phyloP scores from a whole-genome alignment of 345 rosid genomes.

The Carallia brachiata region DNA sequence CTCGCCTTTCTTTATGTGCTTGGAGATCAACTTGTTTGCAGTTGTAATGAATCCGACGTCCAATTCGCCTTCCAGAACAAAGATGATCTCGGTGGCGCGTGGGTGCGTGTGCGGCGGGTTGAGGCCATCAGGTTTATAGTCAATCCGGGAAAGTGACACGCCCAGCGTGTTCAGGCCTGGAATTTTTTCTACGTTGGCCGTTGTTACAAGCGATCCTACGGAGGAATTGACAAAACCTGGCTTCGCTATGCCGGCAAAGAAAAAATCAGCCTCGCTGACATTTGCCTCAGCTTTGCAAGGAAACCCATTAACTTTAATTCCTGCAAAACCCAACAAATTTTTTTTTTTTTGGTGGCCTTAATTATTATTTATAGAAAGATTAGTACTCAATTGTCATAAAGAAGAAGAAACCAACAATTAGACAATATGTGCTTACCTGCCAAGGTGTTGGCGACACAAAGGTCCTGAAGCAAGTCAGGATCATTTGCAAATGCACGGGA shows the following conservation, averaged over 20 bases:
- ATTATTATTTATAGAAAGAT: not conserved
- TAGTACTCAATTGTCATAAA: not conserved
- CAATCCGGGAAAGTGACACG: constrained; percentile 21
- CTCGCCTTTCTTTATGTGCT: constrained; percentile 18
- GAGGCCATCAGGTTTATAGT: constrained; percentile 20
- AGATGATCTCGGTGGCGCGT: constrained; percentile 29
- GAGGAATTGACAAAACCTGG: constrained; percentile 21
- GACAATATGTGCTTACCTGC: constrained; percentile 9
- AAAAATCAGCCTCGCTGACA: constrained; percentile 23
- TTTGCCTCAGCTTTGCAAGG: constrained; percentile 26
- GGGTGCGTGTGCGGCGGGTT: constrained; percentile 36
- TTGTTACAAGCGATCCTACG: constrained; percentile 27
- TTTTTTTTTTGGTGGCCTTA: not conserved
- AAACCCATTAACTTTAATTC: constrained; percentile 26
- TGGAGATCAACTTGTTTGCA: constrained; percentile 19
- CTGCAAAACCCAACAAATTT: constrained; percentile 8
- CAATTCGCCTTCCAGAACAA: constrained; percentile 25
- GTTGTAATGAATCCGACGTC: constrained; percentile 33
- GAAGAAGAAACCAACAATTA: not conserved
- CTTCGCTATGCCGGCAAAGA: constrained; percentile 21
- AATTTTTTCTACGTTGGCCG: constrained; percentile 26
- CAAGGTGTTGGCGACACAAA: constrained; percentile 25
- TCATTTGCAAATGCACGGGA: constrained; percentile 16
- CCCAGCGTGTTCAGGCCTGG: constrained; percentile 33
- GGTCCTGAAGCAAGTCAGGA: constrained; percentile 34